A percentile compares a stretch with the other conserved stretches of the same genome.
Evolutionary conservation across 768 basidiomycete species (phyloP).

Genomic region (Boletus rubescentipes): DNA sequence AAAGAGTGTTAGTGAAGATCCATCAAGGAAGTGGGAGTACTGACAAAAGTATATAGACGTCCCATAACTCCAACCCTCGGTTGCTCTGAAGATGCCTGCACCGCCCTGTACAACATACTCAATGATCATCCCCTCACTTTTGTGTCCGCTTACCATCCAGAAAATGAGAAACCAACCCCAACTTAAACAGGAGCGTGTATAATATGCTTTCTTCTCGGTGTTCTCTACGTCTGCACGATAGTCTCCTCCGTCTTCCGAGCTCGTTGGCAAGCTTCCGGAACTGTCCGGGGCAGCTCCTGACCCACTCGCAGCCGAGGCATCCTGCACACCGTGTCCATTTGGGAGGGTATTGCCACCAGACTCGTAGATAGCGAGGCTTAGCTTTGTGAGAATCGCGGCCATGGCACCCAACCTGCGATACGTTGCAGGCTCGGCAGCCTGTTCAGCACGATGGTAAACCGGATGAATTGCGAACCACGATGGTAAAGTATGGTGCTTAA

Average conservation of each 20-base stretch:
- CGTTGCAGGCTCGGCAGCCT: conserved; percentile 39
- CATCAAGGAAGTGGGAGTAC: conserved; percentile 16
- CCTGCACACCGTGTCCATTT: background rate
- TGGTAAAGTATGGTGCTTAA: background rate
- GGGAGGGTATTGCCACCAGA: conserved; percentile 15
- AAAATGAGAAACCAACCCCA: conserved; percentile 68
- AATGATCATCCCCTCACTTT: background rate
- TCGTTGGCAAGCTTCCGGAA: conserved; percentile 8
- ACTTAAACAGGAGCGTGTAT: conserved; percentile 54
- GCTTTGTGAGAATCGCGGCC: conserved; percentile 52
- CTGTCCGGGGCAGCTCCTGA: background rate
- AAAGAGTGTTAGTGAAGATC: background rate
- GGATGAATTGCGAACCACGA: conserved; percentile 23
- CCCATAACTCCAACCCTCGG: conserved; percentile 69
- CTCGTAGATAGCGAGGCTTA: conserved; percentile 44
- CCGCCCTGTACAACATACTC: conserved; percentile 46
- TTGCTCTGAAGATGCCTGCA: conserved; percentile 62
- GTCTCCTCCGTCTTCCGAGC: conserved; percentile 11
- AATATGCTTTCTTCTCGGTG: conserved; percentile 58
- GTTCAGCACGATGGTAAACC: conserved; percentile 16
- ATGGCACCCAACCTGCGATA: conserved; percentile 59
- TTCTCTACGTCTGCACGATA: conserved; percentile 19
- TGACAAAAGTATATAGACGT: conserved; percentile 70
- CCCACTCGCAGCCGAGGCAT: background rate
- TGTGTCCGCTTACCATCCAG: conserved; percentile 57